Evolutionary conservation across 371 early-diverging fungal species (phyloP), one percentile per base, ranked within the genome.

Genomic region (Mortierella sp.): DNA sequence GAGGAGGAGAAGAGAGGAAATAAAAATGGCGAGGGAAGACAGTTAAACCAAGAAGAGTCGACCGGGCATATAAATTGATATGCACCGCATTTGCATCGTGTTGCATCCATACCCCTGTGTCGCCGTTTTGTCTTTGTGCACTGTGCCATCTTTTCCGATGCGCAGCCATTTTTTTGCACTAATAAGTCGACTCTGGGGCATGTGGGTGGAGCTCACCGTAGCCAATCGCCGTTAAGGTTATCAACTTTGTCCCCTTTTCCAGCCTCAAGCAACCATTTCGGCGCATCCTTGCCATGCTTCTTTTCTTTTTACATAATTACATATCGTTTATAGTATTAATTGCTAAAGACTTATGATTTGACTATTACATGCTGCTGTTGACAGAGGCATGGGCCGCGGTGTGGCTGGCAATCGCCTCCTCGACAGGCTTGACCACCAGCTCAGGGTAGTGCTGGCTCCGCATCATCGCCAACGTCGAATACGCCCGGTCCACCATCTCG

Each of bases 401-500:
- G 19, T 58, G 58, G 19, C 58, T 29, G 34, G 34, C 58, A 16
- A 81, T 76, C n/a, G 77, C 70, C 41, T 81, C 81, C 48, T 81
- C 81, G 34, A 81, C 81, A 55, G 81, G 81, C 55, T 73, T 76
- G 53, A 81, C 68, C n/a, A 81, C 81, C 34, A 81, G 66, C 58
- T 81, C 81, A 2, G 81, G 81, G 71, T 81, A 81, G 8, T 55
- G 77, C 65, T 81, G 81, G 45, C 52, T 52, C 29, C 55, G 55
- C 81, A 81, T 81, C 74, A 66, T 72, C 7, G 39, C 64, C 67
- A 81, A 31, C 24, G 77, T 77, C 31, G 47, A 76, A 24, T 65
- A 52, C 13, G 90, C 91, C 47, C 87, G 81, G 41, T 85, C 85
- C 13, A 85, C 68, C 71, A 88, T 76, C 2, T 83, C 80, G 53